Percentiles rank a stretch among this genome's conserved stretches.
Conservation (phyloP, 2,329 filamentous ascomycete genomes). For the Fusarium brevicatenulatum region DNA sequence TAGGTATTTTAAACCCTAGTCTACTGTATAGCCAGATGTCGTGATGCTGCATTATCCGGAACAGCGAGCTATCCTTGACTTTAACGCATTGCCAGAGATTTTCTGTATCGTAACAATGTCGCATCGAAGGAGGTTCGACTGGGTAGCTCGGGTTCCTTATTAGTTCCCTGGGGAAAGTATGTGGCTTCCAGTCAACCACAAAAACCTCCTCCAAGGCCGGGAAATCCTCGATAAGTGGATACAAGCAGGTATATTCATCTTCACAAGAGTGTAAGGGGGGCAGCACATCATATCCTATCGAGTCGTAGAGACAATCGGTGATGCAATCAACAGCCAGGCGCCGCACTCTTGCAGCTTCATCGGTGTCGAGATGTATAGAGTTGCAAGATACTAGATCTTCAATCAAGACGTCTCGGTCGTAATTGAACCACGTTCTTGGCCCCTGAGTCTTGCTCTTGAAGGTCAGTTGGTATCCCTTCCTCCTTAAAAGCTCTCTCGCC, state of each 20-base stretch:
- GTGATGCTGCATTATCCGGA: neutral
- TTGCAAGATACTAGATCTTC: neutral
- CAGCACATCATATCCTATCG: neutral
- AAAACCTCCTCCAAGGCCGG: neutral
- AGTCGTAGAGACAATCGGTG: neutral
- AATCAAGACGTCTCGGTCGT: neutral
- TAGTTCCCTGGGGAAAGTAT: neutral
- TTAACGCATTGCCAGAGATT: neutral
- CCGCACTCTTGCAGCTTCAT: neutral
- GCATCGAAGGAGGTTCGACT: neutral
- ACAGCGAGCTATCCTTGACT: neutral
- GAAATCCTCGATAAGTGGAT: neutral
- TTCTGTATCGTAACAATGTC: neutral
- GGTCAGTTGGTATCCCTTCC: neutral
- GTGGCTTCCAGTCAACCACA: neutral
- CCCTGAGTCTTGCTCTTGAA: neutral
- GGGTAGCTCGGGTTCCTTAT: neutral
- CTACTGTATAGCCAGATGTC: neutral
- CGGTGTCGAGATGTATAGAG: neutral
- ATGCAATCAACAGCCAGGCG: neutral
- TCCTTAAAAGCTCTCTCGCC: accelerated
- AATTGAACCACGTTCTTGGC: neutral
- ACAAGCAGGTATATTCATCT: neutral
- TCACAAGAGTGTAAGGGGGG: neutral
- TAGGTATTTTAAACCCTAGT: too few species aligned